Base-by-base conservation (phyloP, 768 basidiomycete species). In the Ramaria sp. region DNA sequence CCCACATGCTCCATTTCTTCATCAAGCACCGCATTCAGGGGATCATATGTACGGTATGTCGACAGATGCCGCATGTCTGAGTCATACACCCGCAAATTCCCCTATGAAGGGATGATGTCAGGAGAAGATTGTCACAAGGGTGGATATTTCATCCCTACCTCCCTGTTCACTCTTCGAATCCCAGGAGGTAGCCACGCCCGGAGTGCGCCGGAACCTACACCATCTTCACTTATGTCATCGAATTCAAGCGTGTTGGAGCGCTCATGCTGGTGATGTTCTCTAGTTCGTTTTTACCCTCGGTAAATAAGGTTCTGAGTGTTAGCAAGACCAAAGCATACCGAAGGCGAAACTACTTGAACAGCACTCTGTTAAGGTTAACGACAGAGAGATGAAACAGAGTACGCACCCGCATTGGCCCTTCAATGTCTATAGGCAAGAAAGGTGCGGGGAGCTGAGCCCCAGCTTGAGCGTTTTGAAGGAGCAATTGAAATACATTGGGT, bases 1-100 rank as follows among this genome's bases (percentile, higher is more conserved):
- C 77, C 72, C 48, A 69, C 68, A 45, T 71, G 73, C 58, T 73
- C 70, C n/a, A 55, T 54, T 53, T 75, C 75, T 37, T 47, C 64
- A 0, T 70, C 68, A 2, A 66, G 65, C 1, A 61, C 67, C 24
- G 61, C 69, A 4, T 70, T 66, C 30, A 48, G 33, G 9, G 55
- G 34, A 57, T 34, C 37, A 24, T 37, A 57, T 3, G 55, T 57
- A 9, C 37, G 30, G 37, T 57, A 57, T 19, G 55, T 48, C 7
- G 30, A 33, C 4, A 48, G 12, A 19, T 15, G 30, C 38, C 47
- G 31, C 19, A 45, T n/a, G 20, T 19, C 20, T 27, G 19, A 24
- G 45, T 49, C 47, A 30, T 38, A 57, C 4, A 57, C 37, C 19
- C 39, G 31, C 37, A 57, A 30, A 3, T 37, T 31, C 15, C 48